phyloP scores from a whole-genome alignment of 352 stramenopile genomes.

The Phytophthora vignae region DNA sequence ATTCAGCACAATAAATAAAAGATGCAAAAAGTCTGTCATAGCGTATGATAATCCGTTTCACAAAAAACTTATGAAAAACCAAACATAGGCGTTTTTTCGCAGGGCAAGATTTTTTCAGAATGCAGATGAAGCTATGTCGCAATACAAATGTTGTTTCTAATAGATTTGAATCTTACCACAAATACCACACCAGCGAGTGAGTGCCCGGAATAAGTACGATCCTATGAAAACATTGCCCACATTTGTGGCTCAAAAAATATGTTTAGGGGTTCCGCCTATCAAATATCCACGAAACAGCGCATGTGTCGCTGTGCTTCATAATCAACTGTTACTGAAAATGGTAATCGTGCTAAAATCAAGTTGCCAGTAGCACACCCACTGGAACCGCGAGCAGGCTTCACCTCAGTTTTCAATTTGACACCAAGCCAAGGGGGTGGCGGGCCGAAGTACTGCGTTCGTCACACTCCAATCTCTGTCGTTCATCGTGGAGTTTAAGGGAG shows the following conservation, averaged over 20 bases:
- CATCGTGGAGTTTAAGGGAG: constrained; percentile 20
- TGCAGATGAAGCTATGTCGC: background rate
- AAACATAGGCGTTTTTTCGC: background rate
- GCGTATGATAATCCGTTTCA: background rate
- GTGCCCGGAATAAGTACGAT: background rate
- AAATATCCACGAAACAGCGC: background rate
- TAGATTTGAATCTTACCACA: background rate
- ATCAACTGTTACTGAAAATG: background rate
- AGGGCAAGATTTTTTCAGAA: background rate
- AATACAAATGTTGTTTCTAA: background rate
- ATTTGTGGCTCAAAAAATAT: background rate
- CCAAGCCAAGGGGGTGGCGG: constrained; percentile 15
- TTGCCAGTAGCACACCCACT: background rate
- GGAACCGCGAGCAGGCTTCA: background rate
- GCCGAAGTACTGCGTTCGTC: constrained; percentile 21
- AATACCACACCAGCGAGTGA: background rate
- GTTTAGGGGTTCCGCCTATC: background rate
- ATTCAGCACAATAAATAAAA: too few species aligned
- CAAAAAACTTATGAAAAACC: background rate
- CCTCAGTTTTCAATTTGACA: constrained; percentile 15
- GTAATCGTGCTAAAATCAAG: background rate
- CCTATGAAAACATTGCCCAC: background rate
- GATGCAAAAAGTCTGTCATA: background rate
- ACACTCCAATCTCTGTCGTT: constrained; percentile 16
- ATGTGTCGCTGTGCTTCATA: background rate